Base-by-base conservation (phyloP, 1,139 yeast species). In the Blastobotrys raffinosifermentans region DNA sequence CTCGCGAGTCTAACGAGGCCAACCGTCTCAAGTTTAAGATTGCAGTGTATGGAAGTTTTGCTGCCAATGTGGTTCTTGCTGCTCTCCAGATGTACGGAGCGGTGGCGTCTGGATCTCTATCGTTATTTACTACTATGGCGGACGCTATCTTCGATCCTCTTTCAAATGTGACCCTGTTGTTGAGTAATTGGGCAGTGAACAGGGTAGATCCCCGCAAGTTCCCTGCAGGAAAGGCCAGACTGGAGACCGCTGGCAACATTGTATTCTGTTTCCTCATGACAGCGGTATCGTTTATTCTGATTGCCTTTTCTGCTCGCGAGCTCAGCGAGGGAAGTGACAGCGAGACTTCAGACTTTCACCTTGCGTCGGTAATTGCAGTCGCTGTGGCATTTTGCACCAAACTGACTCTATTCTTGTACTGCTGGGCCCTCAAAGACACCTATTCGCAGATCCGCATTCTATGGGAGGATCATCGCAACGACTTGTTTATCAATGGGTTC, bases 401-500 rank as follows among this genome's bases (percentile, higher is more conserved):
- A 26, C 19, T 43, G 19, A 22, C 34, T 17, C 37, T 44, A 13
- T 41, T 40, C 40, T 29, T 43, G 19, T 44, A 43, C 26, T 44
- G 48, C 37, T 43, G 43, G 41, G 43, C 40, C 2, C 38, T 43
- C 25, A 33, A 29, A 19, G 26, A 40, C 18, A 10, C 14, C 14
- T 41, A 43, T 31, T 30, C 41, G 11, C 48, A 44, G 33, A 34
- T 43, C 14, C 32, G 31, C 11, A 44, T 44, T 21, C 39, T 44
- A 25, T 43, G 47, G 46, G 41, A 44, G 29, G 48, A 44, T 30
- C 48, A 44, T 31, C 43, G 48, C 17, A 44, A 44, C 26, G 48
- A 44, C 31, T 29, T 44, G 29, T 38, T 44, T 38, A 39, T 44
- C 45, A 44, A 44, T 19, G 48, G 47, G 5, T 42, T 44, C 17